Evolutionary conservation across 805 yeast species (phyloP).

Genomic region (Starmerella floris): DNA sequence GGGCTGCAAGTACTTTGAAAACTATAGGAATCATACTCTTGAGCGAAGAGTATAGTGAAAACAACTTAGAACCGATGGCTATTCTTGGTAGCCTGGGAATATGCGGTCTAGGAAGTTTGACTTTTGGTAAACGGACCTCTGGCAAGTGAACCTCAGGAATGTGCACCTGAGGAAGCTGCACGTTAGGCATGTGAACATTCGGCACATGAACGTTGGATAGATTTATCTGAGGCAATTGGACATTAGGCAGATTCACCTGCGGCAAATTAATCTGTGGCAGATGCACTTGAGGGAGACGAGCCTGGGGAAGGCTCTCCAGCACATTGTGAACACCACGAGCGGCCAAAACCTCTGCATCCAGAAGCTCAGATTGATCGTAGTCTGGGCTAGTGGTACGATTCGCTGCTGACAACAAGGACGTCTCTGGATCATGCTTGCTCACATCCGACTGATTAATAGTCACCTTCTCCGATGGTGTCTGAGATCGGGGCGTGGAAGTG

Average conservation of each 20-base stretch:
- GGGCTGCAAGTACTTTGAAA: not conserved
- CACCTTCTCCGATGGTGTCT: no score
- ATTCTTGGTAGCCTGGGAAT: not conserved
- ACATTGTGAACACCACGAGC: conserved; percentile 6
- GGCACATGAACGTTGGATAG: not conserved
- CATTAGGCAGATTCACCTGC: not conserved
- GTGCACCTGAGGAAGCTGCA: not conserved
- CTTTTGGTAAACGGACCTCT: not conserved
- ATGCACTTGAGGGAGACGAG: conserved; percentile 2
- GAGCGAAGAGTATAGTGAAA: not conserved
- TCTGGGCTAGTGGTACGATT: not conserved
- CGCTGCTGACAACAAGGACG: not conserved
- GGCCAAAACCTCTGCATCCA: conserved; percentile 5
- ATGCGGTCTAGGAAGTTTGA: not conserved
- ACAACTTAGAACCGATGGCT: no score
- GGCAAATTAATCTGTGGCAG: conserved; percentile 1
- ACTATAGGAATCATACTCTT: not conserved
- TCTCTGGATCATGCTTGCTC: no score
- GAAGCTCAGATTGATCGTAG: not conserved
- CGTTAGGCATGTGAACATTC: not conserved
- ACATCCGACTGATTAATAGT: not conserved
- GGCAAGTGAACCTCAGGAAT: not conserved
- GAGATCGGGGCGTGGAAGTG: conserved; percentile 8
- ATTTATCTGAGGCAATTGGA: not conserved
- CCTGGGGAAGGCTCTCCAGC: conserved; percentile 4